Percentiles rank a stretch among this genome's conserved stretches.
phyloP scores from a whole-genome alignment of 495 filamentous ascomycete species.

The Amniculicola lignicola region DNA sequence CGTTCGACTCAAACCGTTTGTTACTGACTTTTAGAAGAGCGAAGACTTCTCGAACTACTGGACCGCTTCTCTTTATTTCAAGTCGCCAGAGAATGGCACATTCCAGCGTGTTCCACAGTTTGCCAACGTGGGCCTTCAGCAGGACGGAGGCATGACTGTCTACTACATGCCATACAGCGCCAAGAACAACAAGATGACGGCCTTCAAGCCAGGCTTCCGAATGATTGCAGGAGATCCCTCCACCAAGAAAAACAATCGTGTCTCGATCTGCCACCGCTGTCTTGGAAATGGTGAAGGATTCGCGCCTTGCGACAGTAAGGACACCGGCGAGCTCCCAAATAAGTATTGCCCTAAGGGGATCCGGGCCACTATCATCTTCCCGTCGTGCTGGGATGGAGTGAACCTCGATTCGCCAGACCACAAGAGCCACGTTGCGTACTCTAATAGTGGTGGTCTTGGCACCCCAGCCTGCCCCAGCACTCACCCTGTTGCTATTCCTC shows the following conservation, averaged over 20 bases:
- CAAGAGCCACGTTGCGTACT: conserved; percentile 30
- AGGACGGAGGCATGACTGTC: conserved; percentile 49
- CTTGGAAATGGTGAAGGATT: conserved; percentile 37
- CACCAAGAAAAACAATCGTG: conserved; percentile 49
- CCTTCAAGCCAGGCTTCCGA: conserved; percentile 49
- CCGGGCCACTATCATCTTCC: conserved; percentile 30
- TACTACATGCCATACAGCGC: conserved; percentile 54
- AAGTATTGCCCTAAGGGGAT: conserved; percentile 49
- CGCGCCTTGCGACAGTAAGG: conserved; percentile 24
- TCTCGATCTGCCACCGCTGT: conserved; percentile 43
- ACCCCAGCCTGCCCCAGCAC: conserved; percentile 17
- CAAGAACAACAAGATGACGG: conserved; percentile 45
- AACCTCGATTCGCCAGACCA: conserved; percentile 32
- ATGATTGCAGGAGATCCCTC: conserved; percentile 53
- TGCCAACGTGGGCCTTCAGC: conserved; percentile 48
- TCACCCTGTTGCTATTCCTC: conserved; percentile 29
- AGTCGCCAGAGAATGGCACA: conserved; percentile 46
- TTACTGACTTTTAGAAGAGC: background rate
- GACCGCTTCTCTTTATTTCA: conserved; percentile 54
- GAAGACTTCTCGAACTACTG: conserved; percentile 48
- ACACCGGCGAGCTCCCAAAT: conserved; percentile 26
- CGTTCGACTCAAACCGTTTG: background rate
- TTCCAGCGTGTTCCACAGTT: conserved; percentile 52
- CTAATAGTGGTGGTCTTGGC: conserved; percentile 22
- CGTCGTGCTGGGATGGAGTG: conserved; percentile 31